phyloP scores from a whole-genome alignment of 1,284 basidiomycete genomes.

The Ustilago tritici region DNA sequence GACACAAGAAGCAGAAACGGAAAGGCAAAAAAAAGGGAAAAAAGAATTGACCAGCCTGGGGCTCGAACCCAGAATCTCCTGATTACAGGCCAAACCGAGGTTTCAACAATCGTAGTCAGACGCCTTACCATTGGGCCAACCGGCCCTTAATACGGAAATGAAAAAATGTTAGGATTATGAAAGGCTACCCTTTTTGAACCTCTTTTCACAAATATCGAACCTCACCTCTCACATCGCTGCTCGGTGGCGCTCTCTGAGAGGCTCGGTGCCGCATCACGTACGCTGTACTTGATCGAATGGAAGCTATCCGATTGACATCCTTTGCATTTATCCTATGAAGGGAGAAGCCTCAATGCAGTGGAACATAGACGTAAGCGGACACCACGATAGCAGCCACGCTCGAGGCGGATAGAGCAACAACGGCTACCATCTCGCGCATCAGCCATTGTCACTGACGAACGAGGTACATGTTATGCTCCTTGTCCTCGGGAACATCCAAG shows the following conservation, averaged over 20 bases:
- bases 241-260: no score
- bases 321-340: no score
- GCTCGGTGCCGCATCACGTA: no score
- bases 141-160: slow-evolving; percentile 16
- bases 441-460: slow-evolving; percentile 42
- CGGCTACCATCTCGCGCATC: slow-evolving; percentile 51
- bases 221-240: no score
- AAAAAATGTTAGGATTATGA: rapidly evolving
- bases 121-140: slow-evolving; percentile 63
- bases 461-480: slow-evolving; percentile 19
- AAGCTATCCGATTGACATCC: no score
- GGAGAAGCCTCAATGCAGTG: neutral
- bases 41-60: slow-evolving; percentile 53
- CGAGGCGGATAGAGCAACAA: slow-evolving; percentile 7
- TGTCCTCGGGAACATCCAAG: slow-evolving; percentile 30
- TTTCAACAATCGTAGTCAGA: slow-evolving; percentile 48
- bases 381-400: neutral
- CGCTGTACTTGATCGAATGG: no score
- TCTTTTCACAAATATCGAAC: neutral
- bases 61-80: slow-evolving; percentile 62
- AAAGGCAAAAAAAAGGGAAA: no score
- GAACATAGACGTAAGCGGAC: neutral
- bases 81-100: slow-evolving; percentile 21
- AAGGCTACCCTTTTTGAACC: neutral
- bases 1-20: neutral